Percentiles rank a stretch among this genome's conserved stretches.
These are phyloP conservation scores for Centrapalus pauciflorus DNA, from an alignment of 129 eudicot genomes.

Conservation along the genomic window DNA sequence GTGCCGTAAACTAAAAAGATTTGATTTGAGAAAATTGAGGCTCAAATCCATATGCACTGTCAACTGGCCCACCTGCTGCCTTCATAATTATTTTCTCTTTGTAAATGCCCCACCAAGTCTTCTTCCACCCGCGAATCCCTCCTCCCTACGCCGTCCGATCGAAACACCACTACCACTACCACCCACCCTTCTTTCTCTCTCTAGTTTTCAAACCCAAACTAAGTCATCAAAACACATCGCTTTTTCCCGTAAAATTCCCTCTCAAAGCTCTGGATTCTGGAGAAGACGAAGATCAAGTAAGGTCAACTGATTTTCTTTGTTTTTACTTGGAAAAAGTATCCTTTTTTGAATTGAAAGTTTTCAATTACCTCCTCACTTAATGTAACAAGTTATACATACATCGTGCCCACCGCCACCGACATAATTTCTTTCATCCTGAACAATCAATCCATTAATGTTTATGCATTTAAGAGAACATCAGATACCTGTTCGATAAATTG, in stretches of 20 bases:
- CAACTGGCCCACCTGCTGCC: constrained; percentile 22
- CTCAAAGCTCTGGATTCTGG: constrained; percentile 9
- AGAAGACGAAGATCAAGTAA: neutral
- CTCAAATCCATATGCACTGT: constrained; percentile 27
- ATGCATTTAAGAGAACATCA: neutral
- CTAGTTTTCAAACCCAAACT: neutral
- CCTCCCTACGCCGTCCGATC: constrained; percentile 10
- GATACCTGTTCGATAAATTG: constrained; percentile 18
- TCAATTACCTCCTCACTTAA: neutral
- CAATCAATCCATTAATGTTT: neutral
- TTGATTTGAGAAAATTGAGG: constrained; percentile 13
- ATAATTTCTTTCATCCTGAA: neutral
- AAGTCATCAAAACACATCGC: neutral
- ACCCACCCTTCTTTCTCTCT: constrained; percentile 8
- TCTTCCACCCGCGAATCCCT: constrained; percentile 24
- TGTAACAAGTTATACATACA: neutral
- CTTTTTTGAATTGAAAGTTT: neutral
- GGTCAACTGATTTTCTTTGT: constrained; percentile 20
- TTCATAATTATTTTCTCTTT: constrained; percentile 13
- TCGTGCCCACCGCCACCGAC: constrained; percentile 11
- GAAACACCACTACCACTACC: no score
- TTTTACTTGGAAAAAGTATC: constrained; percentile 11
- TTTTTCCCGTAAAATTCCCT: constrained; percentile 9
- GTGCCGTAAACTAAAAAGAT: no score
- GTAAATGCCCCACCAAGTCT: neutral